Percentiles rank a stretch among this genome's conserved stretches.
Evolutionary conservation across 768 basidiomycete genomes (phyloP).

Genomic region (Rhizopogon vesiculosus): DNA sequence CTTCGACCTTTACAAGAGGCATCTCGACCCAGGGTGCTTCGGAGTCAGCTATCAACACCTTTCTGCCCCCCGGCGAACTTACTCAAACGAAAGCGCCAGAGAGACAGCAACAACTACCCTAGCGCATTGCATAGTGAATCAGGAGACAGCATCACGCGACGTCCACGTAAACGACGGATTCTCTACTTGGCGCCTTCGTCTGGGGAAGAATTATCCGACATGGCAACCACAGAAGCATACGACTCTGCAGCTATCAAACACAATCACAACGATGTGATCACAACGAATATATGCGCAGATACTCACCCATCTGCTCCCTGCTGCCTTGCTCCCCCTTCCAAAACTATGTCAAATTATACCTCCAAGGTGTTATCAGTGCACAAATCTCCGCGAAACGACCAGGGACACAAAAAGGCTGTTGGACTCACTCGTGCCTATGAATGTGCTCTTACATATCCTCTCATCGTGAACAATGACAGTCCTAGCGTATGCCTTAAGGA

Average conservation of each 20-base stretch:
- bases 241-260: neutral
- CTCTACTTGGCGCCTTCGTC: slow-evolving; percentile 19
- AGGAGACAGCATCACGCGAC: slow-evolving; percentile 23
- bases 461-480: neutral
- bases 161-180: slow-evolving; percentile 23
- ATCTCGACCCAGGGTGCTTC: neutral
- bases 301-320: too few species aligned
- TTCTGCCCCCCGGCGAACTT: slow-evolving; percentile 15
- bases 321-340: neutral
- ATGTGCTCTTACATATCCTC: neutral
- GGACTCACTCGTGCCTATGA: neutral
- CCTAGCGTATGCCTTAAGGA: too few species aligned
- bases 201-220: neutral
- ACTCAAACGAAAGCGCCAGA: slow-evolving; percentile 24
- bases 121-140: slow-evolving; percentile 14
- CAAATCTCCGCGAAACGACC: neutral
- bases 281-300: neutral
- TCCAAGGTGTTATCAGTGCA: neutral
- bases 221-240: neutral
- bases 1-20: neutral
- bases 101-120: slow-evolving; percentile 23
- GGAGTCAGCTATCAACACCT: neutral
- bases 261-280: too few species aligned
- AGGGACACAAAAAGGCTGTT: too few species aligned
- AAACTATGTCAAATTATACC: neutral